Percentiles rank a stretch among this genome's conserved stretches.
These are phyloP conservation scores for Thraustochytrium sp. DNA, from an alignment of 352 stramenopile genomes.

Conservation along the genomic window DNA sequence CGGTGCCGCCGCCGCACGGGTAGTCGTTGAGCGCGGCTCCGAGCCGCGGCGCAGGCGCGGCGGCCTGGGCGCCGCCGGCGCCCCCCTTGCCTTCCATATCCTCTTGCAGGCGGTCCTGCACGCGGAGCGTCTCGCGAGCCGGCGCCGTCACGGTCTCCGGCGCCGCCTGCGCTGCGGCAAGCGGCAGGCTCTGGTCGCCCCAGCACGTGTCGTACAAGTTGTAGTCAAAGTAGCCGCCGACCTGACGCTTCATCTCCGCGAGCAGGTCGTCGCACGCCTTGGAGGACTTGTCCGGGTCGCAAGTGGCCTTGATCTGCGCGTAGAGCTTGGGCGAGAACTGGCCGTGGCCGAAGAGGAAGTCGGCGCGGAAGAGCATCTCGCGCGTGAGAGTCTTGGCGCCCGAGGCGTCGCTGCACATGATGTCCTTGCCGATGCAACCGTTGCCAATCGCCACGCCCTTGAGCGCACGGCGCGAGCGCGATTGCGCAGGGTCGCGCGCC, in stretches of 20 bases:
- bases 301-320: slow-evolving; percentile 56
- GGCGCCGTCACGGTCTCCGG: background rate
- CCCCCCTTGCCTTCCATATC: too few species aligned
- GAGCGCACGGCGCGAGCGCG: slow-evolving; percentile 59
- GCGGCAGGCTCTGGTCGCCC: slow-evolving; percentile 45
- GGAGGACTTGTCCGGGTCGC: slow-evolving; percentile 55
- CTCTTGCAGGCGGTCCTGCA: too few species aligned
- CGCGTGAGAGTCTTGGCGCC: slow-evolving; percentile 63
- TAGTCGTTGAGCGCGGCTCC: slow-evolving; percentile 58
- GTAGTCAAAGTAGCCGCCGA: slow-evolving; percentile 59
- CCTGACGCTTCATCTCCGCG: slow-evolving; percentile 50
- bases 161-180: background rate
- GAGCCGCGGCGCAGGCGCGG: background rate
- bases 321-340: slow-evolving; percentile 66
- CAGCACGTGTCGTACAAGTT: slow-evolving; percentile 60
- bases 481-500: slow-evolving; percentile 53
- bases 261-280: slow-evolving; percentile 52
- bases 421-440: slow-evolving; percentile 57
- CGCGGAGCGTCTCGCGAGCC: background rate
- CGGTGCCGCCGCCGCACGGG: slow-evolving; percentile 65
- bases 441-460: slow-evolving; percentile 82
- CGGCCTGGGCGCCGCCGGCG: too few species aligned
- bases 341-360: slow-evolving; percentile 66
- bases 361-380: slow-evolving; percentile 52
- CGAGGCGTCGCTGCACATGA: slow-evolving; percentile 52